phyloP scores from a whole-genome alignment of 441 rosid species.

The Dalechampia spathulata region DNA sequence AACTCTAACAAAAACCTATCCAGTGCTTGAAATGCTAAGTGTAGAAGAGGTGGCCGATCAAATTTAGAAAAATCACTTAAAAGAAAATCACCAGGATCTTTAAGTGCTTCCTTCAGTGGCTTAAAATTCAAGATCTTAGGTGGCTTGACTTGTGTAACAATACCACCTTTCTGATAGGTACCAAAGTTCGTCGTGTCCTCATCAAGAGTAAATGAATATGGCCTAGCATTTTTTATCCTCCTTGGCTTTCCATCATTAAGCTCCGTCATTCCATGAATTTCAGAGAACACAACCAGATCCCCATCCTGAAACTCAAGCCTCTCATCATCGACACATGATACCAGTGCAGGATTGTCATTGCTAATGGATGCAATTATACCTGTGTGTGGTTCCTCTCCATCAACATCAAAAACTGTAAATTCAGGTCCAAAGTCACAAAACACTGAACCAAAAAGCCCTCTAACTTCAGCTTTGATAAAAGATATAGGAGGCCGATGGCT shows the following conservation, averaged over 20 bases:
- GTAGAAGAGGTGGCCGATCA: slow-evolving; percentile 80
- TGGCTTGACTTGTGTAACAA: slow-evolving; percentile 84
- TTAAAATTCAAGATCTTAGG: slow-evolving; percentile 68
- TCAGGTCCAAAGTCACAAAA: slow-evolving; percentile 95
- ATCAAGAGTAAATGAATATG: slow-evolving; percentile 73
- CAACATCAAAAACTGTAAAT: slow-evolving; percentile 78
- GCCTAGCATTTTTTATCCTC: slow-evolving; percentile 64
- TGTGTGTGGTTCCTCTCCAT: slow-evolving; percentile 87
- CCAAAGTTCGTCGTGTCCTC: slow-evolving; percentile 68
- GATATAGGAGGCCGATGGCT: slow-evolving; percentile 70
- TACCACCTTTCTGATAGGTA: slow-evolving; percentile 77
- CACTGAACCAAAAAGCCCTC: slow-evolving; percentile 90
- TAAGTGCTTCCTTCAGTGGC: slow-evolving; percentile 69
- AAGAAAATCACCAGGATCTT: slow-evolving; percentile 84
- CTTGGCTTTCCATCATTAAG: slow-evolving; percentile 89
- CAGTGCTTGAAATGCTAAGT: slow-evolving; percentile 86
- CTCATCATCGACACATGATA: slow-evolving; percentile 88
- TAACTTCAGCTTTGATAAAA: slow-evolving; percentile 77
- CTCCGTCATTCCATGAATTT: slow-evolving; percentile 87
- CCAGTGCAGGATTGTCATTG: slow-evolving; percentile 73
- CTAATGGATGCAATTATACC: slow-evolving; percentile 90
- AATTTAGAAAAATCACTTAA: slow-evolving; percentile 82
- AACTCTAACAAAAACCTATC: slow-evolving; percentile 54
- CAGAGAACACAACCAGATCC: slow-evolving; percentile 83
- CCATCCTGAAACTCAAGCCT: slow-evolving; percentile 94